phyloP scores from a whole-genome alignment of 2,329 filamentous ascomycete species.

The Neocatenulostroma microsporum region DNA sequence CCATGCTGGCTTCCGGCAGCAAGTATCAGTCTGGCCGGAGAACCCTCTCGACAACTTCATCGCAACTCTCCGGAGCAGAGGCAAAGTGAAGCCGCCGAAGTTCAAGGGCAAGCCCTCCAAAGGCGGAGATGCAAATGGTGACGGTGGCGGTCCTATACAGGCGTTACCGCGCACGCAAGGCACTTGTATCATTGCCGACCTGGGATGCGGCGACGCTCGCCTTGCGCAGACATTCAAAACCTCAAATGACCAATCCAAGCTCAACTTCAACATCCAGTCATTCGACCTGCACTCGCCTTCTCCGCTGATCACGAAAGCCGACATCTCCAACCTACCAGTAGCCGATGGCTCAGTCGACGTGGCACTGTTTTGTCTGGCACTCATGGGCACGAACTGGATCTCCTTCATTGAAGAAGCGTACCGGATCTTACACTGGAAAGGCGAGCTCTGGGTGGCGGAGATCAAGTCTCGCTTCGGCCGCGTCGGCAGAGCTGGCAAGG shows the following conservation, averaged over 20 bases:
- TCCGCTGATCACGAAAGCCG: conserved; percentile 72
- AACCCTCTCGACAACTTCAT: conserved; percentile 93
- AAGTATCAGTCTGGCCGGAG: conserved; percentile 92
- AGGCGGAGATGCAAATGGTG: conserved; percentile 23
- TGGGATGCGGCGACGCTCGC: conserved; percentile 87
- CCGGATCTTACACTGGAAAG: conserved; percentile 82
- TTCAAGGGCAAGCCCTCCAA: conserved; percentile 34
- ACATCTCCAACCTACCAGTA: conserved; percentile 78
- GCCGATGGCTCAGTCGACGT: conserved; percentile 70
- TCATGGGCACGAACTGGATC: conserved; percentile 99
- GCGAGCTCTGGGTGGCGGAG: conserved; percentile 94
- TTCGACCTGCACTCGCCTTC: conserved; percentile 79
- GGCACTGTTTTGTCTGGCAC: conserved; percentile 86
- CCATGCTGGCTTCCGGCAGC: conserved; percentile 89
- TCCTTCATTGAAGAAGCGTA: conserved; percentile 95
- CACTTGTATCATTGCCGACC: conserved; percentile 72
- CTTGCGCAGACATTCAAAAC: conserved; percentile 62
- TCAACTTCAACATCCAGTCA: conserved; percentile 68
- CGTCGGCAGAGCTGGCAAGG: conserved; percentile 41
- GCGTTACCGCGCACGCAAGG: conserved; percentile 66
- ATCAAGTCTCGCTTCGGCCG: conserved; percentile 87
- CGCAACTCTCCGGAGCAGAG: conserved; percentile 60
- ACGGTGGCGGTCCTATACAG: conserved; percentile 10
- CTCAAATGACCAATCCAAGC: conserved; percentile 48
- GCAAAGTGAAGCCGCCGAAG: conserved; percentile 38